phyloP scores from a whole-genome alignment of 257 asterid species.

The Forsythia viridissima region DNA sequence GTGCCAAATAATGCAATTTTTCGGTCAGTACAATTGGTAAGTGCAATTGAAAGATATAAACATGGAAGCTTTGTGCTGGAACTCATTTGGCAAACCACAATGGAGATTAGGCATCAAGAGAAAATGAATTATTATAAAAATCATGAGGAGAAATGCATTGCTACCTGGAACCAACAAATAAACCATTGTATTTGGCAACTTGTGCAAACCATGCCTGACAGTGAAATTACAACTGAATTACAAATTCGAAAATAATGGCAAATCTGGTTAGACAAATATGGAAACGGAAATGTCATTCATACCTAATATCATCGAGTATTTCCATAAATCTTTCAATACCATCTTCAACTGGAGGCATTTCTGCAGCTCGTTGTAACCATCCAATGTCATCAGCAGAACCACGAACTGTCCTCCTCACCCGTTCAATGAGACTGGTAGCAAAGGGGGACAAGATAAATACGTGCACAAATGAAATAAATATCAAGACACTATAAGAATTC shows the following conservation, averaged over 20 bases:
- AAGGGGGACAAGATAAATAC: conserved; percentile 8
- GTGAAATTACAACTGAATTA: conserved; percentile 29
- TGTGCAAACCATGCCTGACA: conserved; percentile 90
- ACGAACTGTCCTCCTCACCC: conserved; percentile 81
- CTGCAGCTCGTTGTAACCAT: conserved; percentile 73
- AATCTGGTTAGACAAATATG: conserved; percentile 1
- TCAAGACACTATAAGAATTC: conserved; percentile 3
- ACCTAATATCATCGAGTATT: conserved; percentile 85
- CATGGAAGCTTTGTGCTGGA: not conserved
- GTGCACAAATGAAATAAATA: conserved; percentile 2
- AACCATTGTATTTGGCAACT: conserved; percentile 80
- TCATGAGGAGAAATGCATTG: conserved; percentile 19
- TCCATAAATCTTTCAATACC: conserved; percentile 76
- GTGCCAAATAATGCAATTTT: not conserved
- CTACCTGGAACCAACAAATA: conserved; percentile 98
- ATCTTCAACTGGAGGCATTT: conserved; percentile 91
- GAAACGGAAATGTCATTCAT: not conserved
- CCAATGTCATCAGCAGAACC: conserved; percentile 99
- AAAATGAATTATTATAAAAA: conserved; percentile 2
- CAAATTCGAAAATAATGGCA: conserved; percentile 13
- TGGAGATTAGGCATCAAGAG: not conserved
- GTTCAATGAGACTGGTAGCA: conserved; percentile 46
- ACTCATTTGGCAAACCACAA: not conserved
- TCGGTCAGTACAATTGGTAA: not conserved
- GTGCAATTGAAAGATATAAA: not conserved